Conservation (phyloP, 345 rosid species). For the Populus ilicifolia region DNA sequence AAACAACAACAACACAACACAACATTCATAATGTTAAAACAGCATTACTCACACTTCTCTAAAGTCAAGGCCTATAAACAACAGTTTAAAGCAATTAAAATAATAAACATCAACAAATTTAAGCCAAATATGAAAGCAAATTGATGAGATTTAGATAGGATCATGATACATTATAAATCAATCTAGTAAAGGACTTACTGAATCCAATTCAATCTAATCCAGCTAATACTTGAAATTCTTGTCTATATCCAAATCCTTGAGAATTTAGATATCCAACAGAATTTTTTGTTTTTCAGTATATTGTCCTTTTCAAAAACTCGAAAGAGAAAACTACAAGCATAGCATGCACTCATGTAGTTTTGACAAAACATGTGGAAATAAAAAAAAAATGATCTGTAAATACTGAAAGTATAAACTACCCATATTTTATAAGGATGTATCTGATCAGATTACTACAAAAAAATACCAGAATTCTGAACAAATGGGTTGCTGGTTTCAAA, state of each 20-base stretch:
- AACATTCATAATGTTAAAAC: background rate
- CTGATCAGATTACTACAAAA: background rate
- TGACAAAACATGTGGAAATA: no score
- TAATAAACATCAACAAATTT: background rate
- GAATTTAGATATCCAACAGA: no score
- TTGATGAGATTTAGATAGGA: background rate
- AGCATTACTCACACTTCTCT: background rate
- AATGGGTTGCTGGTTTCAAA: background rate
- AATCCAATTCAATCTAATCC: background rate
- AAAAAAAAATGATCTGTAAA: no score
- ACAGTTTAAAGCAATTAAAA: background rate
- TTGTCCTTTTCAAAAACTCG: no score
- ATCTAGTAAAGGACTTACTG: background rate
- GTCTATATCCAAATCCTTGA: background rate
- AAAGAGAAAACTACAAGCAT: no score
- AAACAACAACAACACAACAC: background rate
- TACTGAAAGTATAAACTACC: no score
- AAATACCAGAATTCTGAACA: background rate
- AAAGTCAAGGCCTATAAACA: background rate
- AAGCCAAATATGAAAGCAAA: background rate
- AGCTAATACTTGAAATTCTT: background rate
- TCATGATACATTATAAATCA: background rate
- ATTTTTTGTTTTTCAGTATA: no score
- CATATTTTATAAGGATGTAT: background rate
- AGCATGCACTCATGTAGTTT: no score